These are phyloP conservation scores for Naganishia sp. DNA, from an alignment of 1,284 basidiomycete species.

Conservation along the genomic window DNA sequence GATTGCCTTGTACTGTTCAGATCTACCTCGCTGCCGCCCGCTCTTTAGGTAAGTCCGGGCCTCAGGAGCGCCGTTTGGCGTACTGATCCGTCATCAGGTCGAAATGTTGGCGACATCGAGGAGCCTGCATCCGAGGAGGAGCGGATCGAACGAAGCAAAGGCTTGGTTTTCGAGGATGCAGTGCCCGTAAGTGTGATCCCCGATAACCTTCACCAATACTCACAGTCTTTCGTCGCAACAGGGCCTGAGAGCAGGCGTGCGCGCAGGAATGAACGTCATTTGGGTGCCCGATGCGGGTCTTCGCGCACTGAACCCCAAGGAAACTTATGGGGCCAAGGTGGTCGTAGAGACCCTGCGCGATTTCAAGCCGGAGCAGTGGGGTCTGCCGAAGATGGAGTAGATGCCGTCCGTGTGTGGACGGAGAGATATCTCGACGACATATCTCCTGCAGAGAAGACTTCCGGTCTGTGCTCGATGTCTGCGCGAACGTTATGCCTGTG, in stretches of 20 bases:
- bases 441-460: no score
- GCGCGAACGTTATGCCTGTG: no score
- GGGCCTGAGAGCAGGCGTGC: constrained; percentile 50
- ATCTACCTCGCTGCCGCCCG: constrained; percentile 54
- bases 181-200: constrained; percentile 37
- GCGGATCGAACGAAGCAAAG: constrained; percentile 42
- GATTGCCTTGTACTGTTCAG: constrained; percentile 1
- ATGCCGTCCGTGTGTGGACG: no score
- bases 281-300: constrained; percentile 54
- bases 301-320: constrained; percentile 45
- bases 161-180: constrained; percentile 55
- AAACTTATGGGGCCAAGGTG: constrained; percentile 47
- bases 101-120: constrained; percentile 49
- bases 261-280: constrained; percentile 54
- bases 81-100: constrained; percentile 35
- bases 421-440: no score
- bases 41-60: constrained; percentile 41
- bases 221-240: constrained; percentile 12
- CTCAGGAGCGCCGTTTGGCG: neutral
- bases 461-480: no score
- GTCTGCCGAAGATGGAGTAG: constrained; percentile 37
- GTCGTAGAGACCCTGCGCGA: constrained; percentile 46
- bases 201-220: neutral
- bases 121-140: constrained; percentile 40
- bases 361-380: constrained; percentile 49